A percentile compares a stretch with the other conserved stretches of the same genome.
Evolutionary conservation across 306 rosid genomes (phyloP).

Genomic region (Quercus alba): DNA sequence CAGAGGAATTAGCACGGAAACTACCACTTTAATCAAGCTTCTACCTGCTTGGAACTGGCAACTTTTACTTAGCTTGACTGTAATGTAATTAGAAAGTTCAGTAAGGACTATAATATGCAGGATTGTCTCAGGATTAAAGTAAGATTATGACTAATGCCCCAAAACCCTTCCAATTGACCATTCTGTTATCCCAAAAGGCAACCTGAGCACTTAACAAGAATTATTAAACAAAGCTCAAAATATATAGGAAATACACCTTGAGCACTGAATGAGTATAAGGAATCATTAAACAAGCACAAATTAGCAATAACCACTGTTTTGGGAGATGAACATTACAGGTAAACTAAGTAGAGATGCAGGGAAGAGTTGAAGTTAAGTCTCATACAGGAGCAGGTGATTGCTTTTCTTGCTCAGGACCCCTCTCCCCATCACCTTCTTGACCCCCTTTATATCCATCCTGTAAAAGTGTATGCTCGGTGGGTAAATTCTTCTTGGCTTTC

Average conservation of each 20-base stretch:
- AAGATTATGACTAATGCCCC: not conserved
- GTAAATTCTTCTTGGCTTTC: conserved; percentile 58
- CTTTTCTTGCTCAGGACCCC: conserved; percentile 33
- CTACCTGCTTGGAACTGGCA: not conserved
- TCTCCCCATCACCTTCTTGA: conserved; percentile 40
- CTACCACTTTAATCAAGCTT: not conserved
- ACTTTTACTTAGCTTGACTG: not conserved
- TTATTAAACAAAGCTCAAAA: not conserved
- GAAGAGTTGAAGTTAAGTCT: conserved; percentile 3
- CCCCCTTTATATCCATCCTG: conserved; percentile 30
- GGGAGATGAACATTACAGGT: conserved; percentile 8
- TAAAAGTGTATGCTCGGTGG: conserved; percentile 59
- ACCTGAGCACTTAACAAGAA: not conserved
- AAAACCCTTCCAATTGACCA: not conserved
- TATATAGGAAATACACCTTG: not conserved
- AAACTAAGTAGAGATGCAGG: not conserved
- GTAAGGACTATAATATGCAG: too few relatives aligned
- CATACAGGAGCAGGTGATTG: conserved; percentile 58
- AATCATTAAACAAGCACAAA: not conserved
- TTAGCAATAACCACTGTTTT: not conserved
- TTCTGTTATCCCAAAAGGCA: not conserved
- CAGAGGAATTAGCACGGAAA: not conserved
- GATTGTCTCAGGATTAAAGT: not conserved
- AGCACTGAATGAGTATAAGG: not conserved
- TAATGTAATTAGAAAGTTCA: too few relatives aligned